These are phyloP conservation scores for Silene vulgaris DNA, from an alignment of 179 eudicot genomes.

Conservation along the genomic window DNA sequence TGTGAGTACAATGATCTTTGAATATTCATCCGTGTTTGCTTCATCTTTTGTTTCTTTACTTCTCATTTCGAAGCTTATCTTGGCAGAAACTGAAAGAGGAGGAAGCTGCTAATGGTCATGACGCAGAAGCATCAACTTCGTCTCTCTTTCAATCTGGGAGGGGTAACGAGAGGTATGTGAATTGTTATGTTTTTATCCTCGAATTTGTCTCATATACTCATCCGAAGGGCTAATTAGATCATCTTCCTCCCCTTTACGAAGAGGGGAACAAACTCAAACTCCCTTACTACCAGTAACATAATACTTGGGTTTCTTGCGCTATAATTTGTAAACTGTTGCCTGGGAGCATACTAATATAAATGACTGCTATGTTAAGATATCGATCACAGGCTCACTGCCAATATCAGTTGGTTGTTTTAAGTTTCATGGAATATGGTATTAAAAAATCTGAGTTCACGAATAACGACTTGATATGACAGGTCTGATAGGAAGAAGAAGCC, in stretches of 20 bases:
- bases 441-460: neutral
- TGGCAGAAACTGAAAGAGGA: slow-evolving; percentile 74
- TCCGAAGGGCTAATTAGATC: too few species aligned
- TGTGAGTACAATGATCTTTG: slow-evolving; percentile 53
- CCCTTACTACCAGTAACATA: too few species aligned
- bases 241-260: too few species aligned
- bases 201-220: neutral
- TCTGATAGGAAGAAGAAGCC: slow-evolving; percentile 39
- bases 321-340: too few species aligned
- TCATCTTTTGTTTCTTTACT: slow-evolving; percentile 20
- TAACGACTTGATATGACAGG: neutral
- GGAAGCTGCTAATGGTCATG: slow-evolving; percentile 34
- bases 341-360: too few species aligned
- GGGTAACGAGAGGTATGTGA: slow-evolving; percentile 39
- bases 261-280: too few species aligned
- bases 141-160: slow-evolving; percentile 44
- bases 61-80: slow-evolving; percentile 37
- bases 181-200: neutral
- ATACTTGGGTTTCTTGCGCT: too few species aligned
- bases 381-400: too few species aligned
- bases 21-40: slow-evolving; percentile 2
- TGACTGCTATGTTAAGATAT: too few species aligned
- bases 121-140: slow-evolving; percentile 49
- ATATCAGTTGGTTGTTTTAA: too few species aligned
- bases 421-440: too few species aligned